Conservation (phyloP, 2,329 filamentous ascomycete genomes). For the Macrophomina phaseolina region DNA sequence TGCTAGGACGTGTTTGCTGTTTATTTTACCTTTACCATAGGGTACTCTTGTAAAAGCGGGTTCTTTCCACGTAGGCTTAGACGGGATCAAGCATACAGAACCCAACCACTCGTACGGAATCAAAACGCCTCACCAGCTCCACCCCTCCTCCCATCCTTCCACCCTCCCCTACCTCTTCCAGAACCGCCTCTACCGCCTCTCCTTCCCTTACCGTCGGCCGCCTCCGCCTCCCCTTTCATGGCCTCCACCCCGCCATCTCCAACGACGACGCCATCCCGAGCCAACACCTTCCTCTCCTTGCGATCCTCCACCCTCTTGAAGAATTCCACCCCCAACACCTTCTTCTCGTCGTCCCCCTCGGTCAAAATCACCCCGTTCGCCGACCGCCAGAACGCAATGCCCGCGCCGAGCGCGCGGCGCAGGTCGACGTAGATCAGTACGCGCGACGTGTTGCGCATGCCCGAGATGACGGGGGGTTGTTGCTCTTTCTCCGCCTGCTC, state of each 20-base stretch:
- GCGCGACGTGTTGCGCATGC: slow-evolving; percentile 73
- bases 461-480: slow-evolving; percentile 67
- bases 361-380: slow-evolving; percentile 56
- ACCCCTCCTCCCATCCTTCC: slow-evolving; percentile 35
- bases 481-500: slow-evolving; percentile 5
- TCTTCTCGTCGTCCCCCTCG: slow-evolving; percentile 50
- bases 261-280: slow-evolving; percentile 71
- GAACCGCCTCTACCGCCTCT: slow-evolving; percentile 35
- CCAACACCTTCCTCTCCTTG: slow-evolving; percentile 66
- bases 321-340: slow-evolving; percentile 68
- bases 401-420: slow-evolving; percentile 64
- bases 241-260: slow-evolving; percentile 54
- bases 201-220: not conserved
- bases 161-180: slow-evolving; percentile 22
- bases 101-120: not conserved
- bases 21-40: too few species aligned
- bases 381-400: slow-evolving; percentile 73
- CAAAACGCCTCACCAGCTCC: slow-evolving; percentile 1
- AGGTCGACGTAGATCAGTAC: slow-evolving; percentile 77
- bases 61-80: too few species aligned
- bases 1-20: too few species aligned
- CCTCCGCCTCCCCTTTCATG: slow-evolving; percentile 39
- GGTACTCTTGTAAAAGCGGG: too few species aligned
- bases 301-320: slow-evolving; percentile 74
- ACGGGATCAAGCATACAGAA: not conserved